Evolutionary conservation across 306 rosid genomes (phyloP), one percentile per base, ranked within the genome.

Genomic region (Abrus pulchellus): DNA sequence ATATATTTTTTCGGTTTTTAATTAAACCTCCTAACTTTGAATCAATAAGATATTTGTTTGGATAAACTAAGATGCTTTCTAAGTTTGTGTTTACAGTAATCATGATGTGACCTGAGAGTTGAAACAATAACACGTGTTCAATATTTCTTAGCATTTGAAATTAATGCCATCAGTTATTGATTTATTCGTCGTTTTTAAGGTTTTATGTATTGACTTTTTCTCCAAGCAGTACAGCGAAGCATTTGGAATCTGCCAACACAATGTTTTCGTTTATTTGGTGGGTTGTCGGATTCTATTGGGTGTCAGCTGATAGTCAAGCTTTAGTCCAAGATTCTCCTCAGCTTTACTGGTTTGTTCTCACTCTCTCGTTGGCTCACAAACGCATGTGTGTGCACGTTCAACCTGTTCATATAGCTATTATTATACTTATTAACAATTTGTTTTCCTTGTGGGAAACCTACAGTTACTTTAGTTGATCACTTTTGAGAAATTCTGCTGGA

Each of bases 261-360:
- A 89, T 93, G 97, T 95, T 95, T 82, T 95, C 99, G 30, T 95
- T 95, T 80, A 87, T 93, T 84, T 95, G 99, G 99, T 93, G 99
- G 99, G 93, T 95, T 72, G 83, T 95, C 54, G 99, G 99, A 68
- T 95, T 95, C 85, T 95, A 92, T 81, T 95, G 99, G 99, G 91
- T 93, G 38, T 95, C 99, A 62, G 90, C 97, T 0, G 96, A 90
- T 56, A 89, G 91, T 71, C 93, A 88, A 79, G 7, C 83, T 86
- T 82, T 95, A 80, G 89, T 92, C 32, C 87, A 27, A 3, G 86
- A 72, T 69, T 89, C 99, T 62, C 98, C 98, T 38, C 88, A 80
- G 85, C 98, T 95, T 65, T 95, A 93, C 88, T 95, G 99, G 99
- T 95, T 71, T 78, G 91, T 80, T 75, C 83, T 74, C 62, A 28